These are phyloP conservation scores for Sarocladium brachiariae DNA, from an alignment of 2,329 filamentous ascomycete species.

Conservation along the genomic window DNA sequence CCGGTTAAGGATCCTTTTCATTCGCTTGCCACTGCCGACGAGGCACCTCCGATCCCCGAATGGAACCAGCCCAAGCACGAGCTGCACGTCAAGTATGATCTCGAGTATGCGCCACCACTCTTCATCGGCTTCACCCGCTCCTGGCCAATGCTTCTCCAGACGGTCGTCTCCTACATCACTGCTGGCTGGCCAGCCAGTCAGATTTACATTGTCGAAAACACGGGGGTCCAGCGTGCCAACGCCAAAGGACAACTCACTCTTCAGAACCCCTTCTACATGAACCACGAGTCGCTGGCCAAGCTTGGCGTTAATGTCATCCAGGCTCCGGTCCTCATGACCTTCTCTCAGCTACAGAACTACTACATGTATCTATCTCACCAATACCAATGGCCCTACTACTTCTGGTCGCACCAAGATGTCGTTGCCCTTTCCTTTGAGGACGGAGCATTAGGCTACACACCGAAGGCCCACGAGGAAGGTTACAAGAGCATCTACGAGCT, in stretches of 20 bases:
- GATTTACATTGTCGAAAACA: constrained; percentile 55
- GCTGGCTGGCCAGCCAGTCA: constrained; percentile 51
- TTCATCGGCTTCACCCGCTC: constrained; percentile 51
- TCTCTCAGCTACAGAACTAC: constrained; percentile 50
- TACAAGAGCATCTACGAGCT: constrained; percentile 37
- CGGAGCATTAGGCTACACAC: constrained; percentile 26
- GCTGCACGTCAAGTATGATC: constrained; percentile 30
- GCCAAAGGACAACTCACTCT: constrained; percentile 37
- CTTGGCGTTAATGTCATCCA: constrained; percentile 46
- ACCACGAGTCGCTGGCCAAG: constrained; percentile 40
- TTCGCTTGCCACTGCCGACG: constrained; percentile 25
- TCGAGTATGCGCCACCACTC: constrained; percentile 38
- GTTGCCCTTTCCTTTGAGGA: constrained; percentile 34
- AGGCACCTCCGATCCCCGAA: constrained; percentile 32
- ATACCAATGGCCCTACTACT: constrained; percentile 41
- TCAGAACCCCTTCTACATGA: constrained; percentile 51
- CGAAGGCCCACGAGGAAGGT: constrained; percentile 24
- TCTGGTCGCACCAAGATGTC: constrained; percentile 53
- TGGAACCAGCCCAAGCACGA: constrained; percentile 36
- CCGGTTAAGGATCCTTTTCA: constrained; percentile 37
- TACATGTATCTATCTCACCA: constrained; percentile 39
- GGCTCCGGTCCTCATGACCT: constrained; percentile 44
- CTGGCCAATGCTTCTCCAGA: constrained; percentile 11
- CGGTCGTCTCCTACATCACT: constrained; percentile 42
- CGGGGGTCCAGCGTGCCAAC: constrained; percentile 48